A percentile compares a stretch with the other conserved stretches of the same genome.
These are phyloP conservation scores for Fistulifera pelliculosa DNA, from an alignment of 108 stramenopile genomes.

Conservation along the genomic window DNA sequence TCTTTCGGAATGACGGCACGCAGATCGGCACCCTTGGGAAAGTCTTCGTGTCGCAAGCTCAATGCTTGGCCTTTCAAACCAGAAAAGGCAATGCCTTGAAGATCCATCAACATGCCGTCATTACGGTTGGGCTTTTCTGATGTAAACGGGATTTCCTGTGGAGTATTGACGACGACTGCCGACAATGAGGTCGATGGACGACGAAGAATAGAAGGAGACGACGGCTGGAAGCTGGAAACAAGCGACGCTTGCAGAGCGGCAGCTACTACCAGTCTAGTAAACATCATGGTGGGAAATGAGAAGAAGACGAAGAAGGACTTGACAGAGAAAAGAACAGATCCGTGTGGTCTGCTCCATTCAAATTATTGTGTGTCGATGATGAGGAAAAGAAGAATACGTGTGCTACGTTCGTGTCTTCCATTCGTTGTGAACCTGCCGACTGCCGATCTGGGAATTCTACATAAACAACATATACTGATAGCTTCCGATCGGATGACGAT, in stretches of 20 bases:
- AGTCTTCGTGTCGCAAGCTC: conserved; percentile 37
- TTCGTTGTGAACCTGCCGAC: too few species aligned
- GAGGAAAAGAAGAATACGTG: neutral
- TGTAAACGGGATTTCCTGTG: neutral
- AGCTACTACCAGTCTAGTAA: neutral
- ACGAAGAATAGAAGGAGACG: neutral
- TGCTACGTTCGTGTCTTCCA: too few species aligned
- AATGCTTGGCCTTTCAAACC: conserved; percentile 69
- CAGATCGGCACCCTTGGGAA: conserved; percentile 43
- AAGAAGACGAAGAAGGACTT: neutral
- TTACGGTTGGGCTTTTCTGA: neutral
- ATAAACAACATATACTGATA: too few species aligned
- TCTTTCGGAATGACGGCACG: conserved; percentile 78
- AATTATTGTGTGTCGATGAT: neutral
- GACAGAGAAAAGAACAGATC: neutral
- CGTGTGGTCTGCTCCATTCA: neutral
- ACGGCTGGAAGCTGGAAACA: neutral
- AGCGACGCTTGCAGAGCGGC: neutral
- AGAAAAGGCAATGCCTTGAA: conserved; percentile 21
- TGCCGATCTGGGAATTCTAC: too few species aligned
- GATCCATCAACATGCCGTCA: conserved; percentile 2
- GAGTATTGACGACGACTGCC: neutral
- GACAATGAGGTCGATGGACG: neutral
- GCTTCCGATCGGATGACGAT: too few species aligned
- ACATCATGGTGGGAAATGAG: neutral